phyloP scores from a whole-genome alignment of 2,329 filamentous ascomycete species.

The Iodosphaeria phyllophila region DNA sequence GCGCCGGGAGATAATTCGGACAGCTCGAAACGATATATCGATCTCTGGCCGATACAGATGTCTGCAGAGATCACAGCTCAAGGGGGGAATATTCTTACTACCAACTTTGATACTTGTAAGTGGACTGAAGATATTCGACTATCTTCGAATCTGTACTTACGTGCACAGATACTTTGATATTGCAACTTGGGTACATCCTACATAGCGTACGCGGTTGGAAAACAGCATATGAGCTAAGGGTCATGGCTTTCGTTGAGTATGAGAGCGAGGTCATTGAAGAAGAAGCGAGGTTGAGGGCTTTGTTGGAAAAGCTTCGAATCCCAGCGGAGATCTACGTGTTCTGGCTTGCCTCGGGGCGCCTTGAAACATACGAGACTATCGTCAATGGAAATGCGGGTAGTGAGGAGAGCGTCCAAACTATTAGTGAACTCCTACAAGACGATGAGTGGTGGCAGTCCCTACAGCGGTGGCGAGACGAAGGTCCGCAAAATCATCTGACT shows the following conservation, averaged over 20 bases:
- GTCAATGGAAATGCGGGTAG: constrained; percentile 47
- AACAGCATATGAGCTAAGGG: constrained; percentile 50
- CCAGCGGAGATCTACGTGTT: constrained; percentile 65
- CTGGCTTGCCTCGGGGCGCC: constrained; percentile 56
- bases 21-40: constrained; percentile 60
- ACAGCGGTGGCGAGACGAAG: constrained; percentile 29
- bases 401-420: constrained; percentile 35
- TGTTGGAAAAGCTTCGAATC: constrained; percentile 68
- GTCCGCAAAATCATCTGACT: constrained; percentile 18
- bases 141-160: neutral
- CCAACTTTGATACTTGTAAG: constrained; percentile 80
- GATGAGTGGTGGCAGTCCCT: constrained; percentile 76
- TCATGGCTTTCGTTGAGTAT: constrained; percentile 80
- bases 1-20: constrained; percentile 40
- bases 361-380: constrained; percentile 60
- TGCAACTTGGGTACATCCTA: constrained; percentile 72
- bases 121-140: constrained; percentile 2
- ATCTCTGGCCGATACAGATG: constrained; percentile 89
- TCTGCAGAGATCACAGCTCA: constrained; percentile 61
- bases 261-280: constrained; percentile 72
- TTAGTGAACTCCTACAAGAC: constrained; percentile 47
- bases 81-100: constrained; percentile 52
- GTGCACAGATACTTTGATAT: constrained; percentile 48
- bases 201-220: constrained; percentile 70
- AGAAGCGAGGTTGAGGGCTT: constrained; percentile 46